Conservation (phyloP, 345 rosid species). For the Ceriops tagal region DNA sequence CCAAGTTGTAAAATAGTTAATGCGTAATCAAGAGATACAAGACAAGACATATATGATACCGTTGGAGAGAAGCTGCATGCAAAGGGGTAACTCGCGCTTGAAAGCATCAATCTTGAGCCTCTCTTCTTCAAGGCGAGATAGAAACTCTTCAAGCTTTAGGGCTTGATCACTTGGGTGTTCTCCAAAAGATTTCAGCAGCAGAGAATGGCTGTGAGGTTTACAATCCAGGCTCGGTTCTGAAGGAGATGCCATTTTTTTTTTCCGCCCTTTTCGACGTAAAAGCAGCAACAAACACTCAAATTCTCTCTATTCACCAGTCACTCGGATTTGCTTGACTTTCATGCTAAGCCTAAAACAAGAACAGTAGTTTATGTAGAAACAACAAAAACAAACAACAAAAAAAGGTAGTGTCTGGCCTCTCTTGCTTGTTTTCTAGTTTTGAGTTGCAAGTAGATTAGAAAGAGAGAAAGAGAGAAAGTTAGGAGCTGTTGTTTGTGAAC, state of each 20-base stretch:
- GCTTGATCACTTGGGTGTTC: constrained; percentile 61
- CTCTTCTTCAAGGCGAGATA: constrained; percentile 83
- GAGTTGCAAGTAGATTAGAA: constrained; percentile 16
- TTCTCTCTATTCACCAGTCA: constrained; percentile 16
- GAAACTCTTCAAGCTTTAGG: constrained; percentile 82
- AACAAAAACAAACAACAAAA: constrained; percentile 24
- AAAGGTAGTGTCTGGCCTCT: constrained; percentile 29
- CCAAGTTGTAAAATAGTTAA: too few species aligned
- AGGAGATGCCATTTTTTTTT: constrained; percentile 56
- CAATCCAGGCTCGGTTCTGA: constrained; percentile 78
- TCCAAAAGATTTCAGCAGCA: constrained; percentile 83
- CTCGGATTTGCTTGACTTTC: constrained; percentile 16
- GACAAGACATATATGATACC: constrained; percentile 38
- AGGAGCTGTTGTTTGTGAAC: constrained; percentile 48
- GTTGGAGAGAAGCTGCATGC: constrained; percentile 97
- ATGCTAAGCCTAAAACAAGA: constrained; percentile 20
- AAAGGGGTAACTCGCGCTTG: constrained; percentile 98
- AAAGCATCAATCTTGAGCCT: constrained; percentile 95
- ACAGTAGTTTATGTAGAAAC: constrained; percentile 25
- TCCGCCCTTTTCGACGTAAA: neutral
- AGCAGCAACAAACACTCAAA: neutral
- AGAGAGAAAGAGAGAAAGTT: constrained; percentile 32
- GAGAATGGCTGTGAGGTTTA: constrained; percentile 81
- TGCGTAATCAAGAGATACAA: too few species aligned
- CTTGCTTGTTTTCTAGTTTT: constrained; percentile 32